Base-by-base conservation (phyloP, 257 asterid species). In the Orobanche coerulescens region DNA sequence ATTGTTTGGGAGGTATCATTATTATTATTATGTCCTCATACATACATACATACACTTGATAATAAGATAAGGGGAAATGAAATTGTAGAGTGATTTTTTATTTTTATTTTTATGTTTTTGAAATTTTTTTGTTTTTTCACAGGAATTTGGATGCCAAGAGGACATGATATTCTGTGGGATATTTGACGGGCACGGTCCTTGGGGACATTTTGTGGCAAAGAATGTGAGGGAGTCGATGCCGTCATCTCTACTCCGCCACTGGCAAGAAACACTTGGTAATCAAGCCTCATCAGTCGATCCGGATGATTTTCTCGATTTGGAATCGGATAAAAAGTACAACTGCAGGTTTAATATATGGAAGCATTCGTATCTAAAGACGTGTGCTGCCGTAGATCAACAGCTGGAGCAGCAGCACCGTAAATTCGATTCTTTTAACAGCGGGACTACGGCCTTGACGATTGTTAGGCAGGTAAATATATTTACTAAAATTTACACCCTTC, bases 141-240 rank as follows among this genome's bases (percentile, higher is more conserved):
- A 88, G 98, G 95, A 86, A 30, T 89, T 89, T 79, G 99, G 97
- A 48, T 83, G 97, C 73, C 97, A 93, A 82, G 83, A 83, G 52
- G 99, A 89, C 52, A 89, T 87, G 97, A 61, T 79, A 14, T 93
- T 89, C 61, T 93, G 99, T 71, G 99, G 99, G 76, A 75, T 89
- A 71, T 89, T 89, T 69, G 97, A 89, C 40, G 97, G 97, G 30
- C 97, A 89, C 58, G 97, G 97, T 43, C 86, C 84, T 4, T 89
- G 97, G 97, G 96, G 97, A 42, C 94, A 89, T 81, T 81, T 68
- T 66, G 94, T 89, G 67, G 79, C 95, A 5, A 89, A 89, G 77
- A 69, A 65, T 18, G 97, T 89, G 18, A 76, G 97, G 58, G 92
- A 84, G 66, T 78, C 86, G 13, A 70, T 89, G 77, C 84, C 83